These are phyloP conservation scores for Bonia amplexicaulis DNA, from an alignment of 176 grass and related monocot species.

Conservation along the genomic window DNA sequence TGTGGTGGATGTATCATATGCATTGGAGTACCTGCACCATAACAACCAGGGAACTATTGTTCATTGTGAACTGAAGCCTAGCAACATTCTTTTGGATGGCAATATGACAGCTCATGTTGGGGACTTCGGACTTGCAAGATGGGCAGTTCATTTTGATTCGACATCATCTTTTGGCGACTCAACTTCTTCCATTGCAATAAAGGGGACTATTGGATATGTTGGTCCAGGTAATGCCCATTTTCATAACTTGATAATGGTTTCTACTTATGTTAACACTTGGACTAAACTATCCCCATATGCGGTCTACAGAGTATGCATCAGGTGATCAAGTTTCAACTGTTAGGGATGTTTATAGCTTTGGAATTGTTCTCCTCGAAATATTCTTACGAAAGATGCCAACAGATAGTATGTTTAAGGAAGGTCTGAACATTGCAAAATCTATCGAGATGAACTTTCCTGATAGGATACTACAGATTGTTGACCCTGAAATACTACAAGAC, in stretches of 20 bases:
- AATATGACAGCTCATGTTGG: constrained; percentile 17
- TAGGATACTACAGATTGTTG: neutral
- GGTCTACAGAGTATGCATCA: too few relatives aligned
- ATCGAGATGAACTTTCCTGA: neutral
- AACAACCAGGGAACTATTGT: neutral
- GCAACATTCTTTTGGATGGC: constrained; percentile 23
- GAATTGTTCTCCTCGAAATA: too few relatives aligned
- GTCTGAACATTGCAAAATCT: neutral
- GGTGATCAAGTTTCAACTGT: too few relatives aligned
- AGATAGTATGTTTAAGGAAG: too few relatives aligned
- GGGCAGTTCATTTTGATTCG: neutral
- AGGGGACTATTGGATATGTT: too few relatives aligned
- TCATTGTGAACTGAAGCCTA: constrained; percentile 20
- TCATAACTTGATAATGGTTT: too few relatives aligned
- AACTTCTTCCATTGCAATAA: neutral
- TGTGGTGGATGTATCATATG: too few relatives aligned
- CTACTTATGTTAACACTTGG: too few relatives aligned
- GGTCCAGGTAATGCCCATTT: too few relatives aligned
- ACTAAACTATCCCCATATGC: too few relatives aligned
- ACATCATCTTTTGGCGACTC: neutral
- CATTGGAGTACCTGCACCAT: neutral
- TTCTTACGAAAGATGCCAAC: too few relatives aligned
- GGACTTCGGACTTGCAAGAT: constrained; percentile 29
- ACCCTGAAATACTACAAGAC: neutral
- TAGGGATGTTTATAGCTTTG: too few relatives aligned